Evolutionary conservation across 2,329 filamentous ascomycete species (phyloP).

Genomic region (Cladobotryum mycophilum): DNA sequence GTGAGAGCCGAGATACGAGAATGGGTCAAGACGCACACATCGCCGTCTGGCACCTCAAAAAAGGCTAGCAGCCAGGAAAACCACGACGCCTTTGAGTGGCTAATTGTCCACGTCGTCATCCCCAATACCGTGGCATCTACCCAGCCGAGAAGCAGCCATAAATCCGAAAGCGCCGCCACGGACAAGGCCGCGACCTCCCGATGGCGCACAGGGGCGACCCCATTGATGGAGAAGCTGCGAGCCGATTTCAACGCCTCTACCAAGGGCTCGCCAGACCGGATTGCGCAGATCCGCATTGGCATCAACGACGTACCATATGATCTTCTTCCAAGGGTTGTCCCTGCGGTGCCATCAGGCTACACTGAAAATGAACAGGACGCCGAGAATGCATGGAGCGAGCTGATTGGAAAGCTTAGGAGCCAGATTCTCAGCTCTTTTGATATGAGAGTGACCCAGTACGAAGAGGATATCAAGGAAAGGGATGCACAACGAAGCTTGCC

Average conservation of each 20-base stretch:
- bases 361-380: constrained; percentile 70
- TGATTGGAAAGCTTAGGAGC: constrained; percentile 80
- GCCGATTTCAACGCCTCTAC: constrained; percentile 76
- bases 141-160: constrained; percentile 61
- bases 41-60: constrained; percentile 49
- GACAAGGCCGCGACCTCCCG: constrained; percentile 66
- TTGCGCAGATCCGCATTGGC: constrained; percentile 78
- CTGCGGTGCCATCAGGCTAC: constrained; percentile 57
- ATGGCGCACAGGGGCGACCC: constrained; percentile 74
- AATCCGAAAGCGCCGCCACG: constrained; percentile 47
- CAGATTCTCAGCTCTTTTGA: constrained; percentile 88
- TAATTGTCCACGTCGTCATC: constrained; percentile 86
- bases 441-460: constrained; percentile 83
- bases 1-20: constrained; percentile 75
- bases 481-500: constrained; percentile 80
- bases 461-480: constrained; percentile 93
- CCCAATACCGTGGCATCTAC: constrained; percentile 77
- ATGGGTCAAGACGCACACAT: constrained; percentile 78
- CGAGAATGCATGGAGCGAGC: constrained; percentile 74
- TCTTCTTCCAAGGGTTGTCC: constrained; percentile 54
- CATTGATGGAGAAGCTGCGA: constrained; percentile 81
- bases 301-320: constrained; percentile 64
- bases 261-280: constrained; percentile 67
- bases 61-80: constrained; percentile 68
- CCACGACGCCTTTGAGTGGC: constrained; percentile 94